Evolutionary conservation across 768 basidiomycete genomes (phyloP).

Genomic region (Boletus sp.): DNA sequence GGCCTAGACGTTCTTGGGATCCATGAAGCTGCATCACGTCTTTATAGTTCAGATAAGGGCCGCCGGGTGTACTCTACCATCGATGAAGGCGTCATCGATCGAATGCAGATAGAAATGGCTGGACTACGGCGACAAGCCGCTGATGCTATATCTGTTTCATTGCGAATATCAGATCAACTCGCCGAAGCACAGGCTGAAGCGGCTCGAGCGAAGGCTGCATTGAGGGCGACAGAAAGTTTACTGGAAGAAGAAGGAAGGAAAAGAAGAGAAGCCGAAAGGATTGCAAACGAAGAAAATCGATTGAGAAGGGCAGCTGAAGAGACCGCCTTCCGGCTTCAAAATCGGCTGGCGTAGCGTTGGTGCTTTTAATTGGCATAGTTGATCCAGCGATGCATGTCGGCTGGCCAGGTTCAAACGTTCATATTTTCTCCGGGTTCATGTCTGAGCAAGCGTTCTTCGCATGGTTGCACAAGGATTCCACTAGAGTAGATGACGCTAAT

Average conservation of each 20-base stretch:
- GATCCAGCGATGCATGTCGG: background rate
- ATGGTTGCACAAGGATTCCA: background rate
- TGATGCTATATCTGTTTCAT: slow-evolving; percentile 63
- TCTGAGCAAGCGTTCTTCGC: background rate
- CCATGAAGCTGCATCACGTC: slow-evolving; percentile 37
- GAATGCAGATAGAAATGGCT: slow-evolving; percentile 64
- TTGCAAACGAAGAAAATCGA: slow-evolving; percentile 47
- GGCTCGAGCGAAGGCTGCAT: slow-evolving; percentile 50
- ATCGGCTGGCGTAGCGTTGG: slow-evolving; percentile 14
- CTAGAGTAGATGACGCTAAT: slow-evolving; percentile 10
- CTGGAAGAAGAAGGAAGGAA: slow-evolving; percentile 60
- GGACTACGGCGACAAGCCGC: slow-evolving; percentile 63
- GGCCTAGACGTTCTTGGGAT: slow-evolving; percentile 39
- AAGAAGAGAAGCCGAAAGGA: slow-evolving; percentile 57
- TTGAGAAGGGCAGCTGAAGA: slow-evolving; percentile 53
- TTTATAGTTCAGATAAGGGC: slow-evolving; percentile 39
- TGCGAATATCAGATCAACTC: slow-evolving; percentile 70
- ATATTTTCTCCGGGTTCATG: background rate
- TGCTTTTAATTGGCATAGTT: background rate
- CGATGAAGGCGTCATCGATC: slow-evolving; percentile 52
- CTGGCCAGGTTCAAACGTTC: background rate
- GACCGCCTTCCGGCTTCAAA: slow-evolving; percentile 37
- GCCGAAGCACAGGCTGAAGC: slow-evolving; percentile 61
- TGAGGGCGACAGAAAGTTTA: slow-evolving; percentile 54
- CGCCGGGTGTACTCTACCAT: slow-evolving; percentile 26